Evolutionary conservation across 768 basidiomycete species (phyloP).

Genomic region (Crepidotus variabilis): DNA sequence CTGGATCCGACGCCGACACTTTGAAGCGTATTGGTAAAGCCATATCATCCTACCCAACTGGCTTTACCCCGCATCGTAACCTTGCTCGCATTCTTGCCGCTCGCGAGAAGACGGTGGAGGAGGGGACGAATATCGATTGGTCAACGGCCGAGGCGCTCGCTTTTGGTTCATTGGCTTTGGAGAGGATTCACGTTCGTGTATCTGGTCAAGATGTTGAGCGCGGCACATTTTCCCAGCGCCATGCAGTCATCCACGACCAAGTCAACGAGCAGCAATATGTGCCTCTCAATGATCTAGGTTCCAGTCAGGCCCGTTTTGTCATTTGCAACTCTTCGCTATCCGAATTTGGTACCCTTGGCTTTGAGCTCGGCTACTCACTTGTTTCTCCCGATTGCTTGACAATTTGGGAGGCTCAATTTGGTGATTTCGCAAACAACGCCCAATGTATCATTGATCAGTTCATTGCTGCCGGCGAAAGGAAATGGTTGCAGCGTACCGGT

Average conservation of each 20-base stretch:
- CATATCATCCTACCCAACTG: conserved; percentile 81
- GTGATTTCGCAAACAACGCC: conserved; percentile 97
- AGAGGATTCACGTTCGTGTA: conserved; percentile 90
- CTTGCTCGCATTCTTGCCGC: conserved; percentile 86
- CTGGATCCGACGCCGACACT: conserved; percentile 72
- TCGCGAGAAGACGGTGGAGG: conserved; percentile 88
- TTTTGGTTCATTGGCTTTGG: conserved; percentile 88
- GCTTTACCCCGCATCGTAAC: conserved; percentile 88
- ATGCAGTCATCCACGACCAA: conserved; percentile 97
- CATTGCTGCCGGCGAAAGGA: conserved; percentile 94
- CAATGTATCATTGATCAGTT: conserved; percentile 99
- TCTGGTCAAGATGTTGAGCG: conserved; percentile 99
- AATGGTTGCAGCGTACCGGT: conserved; percentile 94
- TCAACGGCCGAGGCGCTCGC: conserved; percentile 98
- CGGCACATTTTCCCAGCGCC: conserved; percentile 98
- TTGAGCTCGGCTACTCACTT: conserved; percentile 97
- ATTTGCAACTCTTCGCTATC: conserved; percentile 97
- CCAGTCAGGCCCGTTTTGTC: conserved; percentile 88
- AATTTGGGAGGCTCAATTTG: conserved; percentile 99
- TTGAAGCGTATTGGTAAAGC: conserved; percentile 84
- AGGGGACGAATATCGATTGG: conserved; percentile 94
- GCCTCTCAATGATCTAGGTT: conserved; percentile 84
- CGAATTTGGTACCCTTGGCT: conserved; percentile 92
- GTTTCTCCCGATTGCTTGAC: conserved; percentile 91
- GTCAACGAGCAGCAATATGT: conserved; percentile 86